A percentile compares a stretch with the other conserved stretches of the same genome.
These are phyloP conservation scores for Suhomyces canberraensis DNA, from an alignment of 805 yeast species.

Conservation along the genomic window DNA sequence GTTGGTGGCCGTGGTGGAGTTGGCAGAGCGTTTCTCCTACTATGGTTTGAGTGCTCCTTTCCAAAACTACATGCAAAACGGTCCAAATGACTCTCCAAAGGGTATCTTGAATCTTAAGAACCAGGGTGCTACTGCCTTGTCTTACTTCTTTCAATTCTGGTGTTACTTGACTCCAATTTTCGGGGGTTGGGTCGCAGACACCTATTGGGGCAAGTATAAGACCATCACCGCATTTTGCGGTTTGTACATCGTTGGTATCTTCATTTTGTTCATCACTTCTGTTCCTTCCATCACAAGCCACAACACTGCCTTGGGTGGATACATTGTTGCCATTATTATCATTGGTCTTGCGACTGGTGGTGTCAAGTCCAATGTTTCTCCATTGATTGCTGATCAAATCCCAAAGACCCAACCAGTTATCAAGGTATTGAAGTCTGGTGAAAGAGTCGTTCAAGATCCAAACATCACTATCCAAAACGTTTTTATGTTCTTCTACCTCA, in stretches of 20 bases:
- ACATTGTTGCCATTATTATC: slow-evolving; percentile 50
- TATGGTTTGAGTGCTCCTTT: slow-evolving; percentile 76
- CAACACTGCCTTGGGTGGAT: slow-evolving; percentile 61
- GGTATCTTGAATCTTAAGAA: slow-evolving; percentile 63
- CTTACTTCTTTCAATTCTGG: slow-evolving; percentile 78
- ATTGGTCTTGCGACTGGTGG: slow-evolving; percentile 81
- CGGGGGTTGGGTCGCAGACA: slow-evolving; percentile 75
- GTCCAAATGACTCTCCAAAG: slow-evolving; percentile 33
- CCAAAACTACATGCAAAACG: slow-evolving; percentile 72
- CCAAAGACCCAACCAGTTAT: slow-evolving; percentile 40
- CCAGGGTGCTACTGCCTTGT: slow-evolving; percentile 65
- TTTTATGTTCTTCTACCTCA: slow-evolving; percentile 72
- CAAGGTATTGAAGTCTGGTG: slow-evolving; percentile 38
- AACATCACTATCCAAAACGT: slow-evolving; percentile 68
- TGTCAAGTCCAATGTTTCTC: slow-evolving; percentile 73
- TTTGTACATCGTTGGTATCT: slow-evolving; percentile 58
- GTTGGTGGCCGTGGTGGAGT: slow-evolving; percentile 68
- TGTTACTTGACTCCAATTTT: slow-evolving; percentile 76
- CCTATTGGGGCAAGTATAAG: slow-evolving; percentile 67
- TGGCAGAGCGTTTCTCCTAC: slow-evolving; percentile 78
- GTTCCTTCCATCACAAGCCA: slow-evolving; percentile 53
- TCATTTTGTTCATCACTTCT: slow-evolving; percentile 66
- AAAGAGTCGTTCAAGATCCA: slow-evolving; percentile 52
- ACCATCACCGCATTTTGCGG: slow-evolving; percentile 62
- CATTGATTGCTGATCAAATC: slow-evolving; percentile 59